Percentiles rank a stretch among this genome's conserved stretches.
phyloP scores from a whole-genome alignment of 2,329 filamentous ascomycete species.

The Zymoseptoria tritici region DNA sequence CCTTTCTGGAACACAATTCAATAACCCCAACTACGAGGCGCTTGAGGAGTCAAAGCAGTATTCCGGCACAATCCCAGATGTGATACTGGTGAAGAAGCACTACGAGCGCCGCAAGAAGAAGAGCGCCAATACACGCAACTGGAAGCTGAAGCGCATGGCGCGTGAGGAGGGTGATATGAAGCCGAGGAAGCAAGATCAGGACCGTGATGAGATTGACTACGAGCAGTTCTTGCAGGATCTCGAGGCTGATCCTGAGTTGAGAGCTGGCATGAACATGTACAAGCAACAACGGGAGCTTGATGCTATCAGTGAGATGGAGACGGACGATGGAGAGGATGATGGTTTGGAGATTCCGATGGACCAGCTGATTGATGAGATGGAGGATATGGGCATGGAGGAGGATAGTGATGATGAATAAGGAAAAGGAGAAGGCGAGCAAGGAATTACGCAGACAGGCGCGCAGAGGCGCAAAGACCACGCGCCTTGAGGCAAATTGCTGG shows the following conservation, averaged over 20 bases:
- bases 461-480: neutral
- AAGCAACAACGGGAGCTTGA: slow-evolving; percentile 55
- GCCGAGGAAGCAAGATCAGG: slow-evolving; percentile 79
- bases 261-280: slow-evolving; percentile 78
- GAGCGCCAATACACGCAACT: slow-evolving; percentile 56
- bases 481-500: neutral
- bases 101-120: slow-evolving; percentile 78
- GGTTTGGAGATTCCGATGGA: slow-evolving; percentile 46
- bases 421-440: neutral
- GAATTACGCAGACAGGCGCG: no score
- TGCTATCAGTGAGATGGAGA: slow-evolving; percentile 59
- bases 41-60: slow-evolving; percentile 73
- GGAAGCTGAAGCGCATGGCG: slow-evolving; percentile 90
- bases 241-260: slow-evolving; percentile 86
- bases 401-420: slow-evolving; percentile 9
- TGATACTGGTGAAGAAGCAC: slow-evolving; percentile 93
- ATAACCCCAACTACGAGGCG: slow-evolving; percentile 76
- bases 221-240: slow-evolving; percentile 96
- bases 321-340: slow-evolving; percentile 46
- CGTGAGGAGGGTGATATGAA: slow-evolving; percentile 82
- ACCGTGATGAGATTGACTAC: slow-evolving; percentile 84
- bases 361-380: slow-evolving; percentile 78
- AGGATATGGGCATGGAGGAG: slow-evolving; percentile 68
- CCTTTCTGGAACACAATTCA: slow-evolving; percentile 82
- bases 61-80: slow-evolving; percentile 74